These are phyloP conservation scores for Cenchrus americanus DNA, from an alignment of 176 grass and related monocot species.

Conservation along the genomic window DNA sequence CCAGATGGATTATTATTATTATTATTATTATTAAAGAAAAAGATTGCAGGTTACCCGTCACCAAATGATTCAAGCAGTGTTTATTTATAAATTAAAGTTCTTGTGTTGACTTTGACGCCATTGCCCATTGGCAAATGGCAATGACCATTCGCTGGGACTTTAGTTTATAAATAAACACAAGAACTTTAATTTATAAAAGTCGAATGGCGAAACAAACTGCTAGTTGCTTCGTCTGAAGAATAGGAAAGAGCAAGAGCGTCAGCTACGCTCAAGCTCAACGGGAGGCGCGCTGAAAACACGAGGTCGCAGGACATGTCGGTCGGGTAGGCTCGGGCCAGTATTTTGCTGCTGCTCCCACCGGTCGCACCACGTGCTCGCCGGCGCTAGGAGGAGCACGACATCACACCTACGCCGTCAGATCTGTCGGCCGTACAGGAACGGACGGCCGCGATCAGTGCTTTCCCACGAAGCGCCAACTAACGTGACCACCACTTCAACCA, in stretches of 20 bases:
- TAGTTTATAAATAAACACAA: no score
- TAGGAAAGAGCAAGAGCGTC: not conserved
- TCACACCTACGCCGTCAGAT: not conserved
- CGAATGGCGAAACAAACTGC: not conserved
- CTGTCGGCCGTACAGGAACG: not conserved
- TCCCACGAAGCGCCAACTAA: not conserved
- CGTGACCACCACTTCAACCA: not conserved
- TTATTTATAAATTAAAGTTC: not conserved
- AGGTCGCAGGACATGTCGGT: not conserved
- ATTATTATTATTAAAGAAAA: not conserved
- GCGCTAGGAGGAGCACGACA: not conserved
- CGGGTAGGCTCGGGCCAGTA: not conserved
- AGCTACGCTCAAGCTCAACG: not conserved
- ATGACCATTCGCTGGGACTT: not conserved
- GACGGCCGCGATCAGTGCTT: not conserved
- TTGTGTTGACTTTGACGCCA: slow-evolving; percentile 11
- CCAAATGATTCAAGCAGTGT: not conserved
- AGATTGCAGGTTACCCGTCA: not conserved
- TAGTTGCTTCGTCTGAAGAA: not conserved
- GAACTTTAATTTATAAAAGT: no score
- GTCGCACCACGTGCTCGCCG: slow-evolving; percentile 1
- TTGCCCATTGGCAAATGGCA: not conserved
- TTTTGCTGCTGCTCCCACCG: not conserved
- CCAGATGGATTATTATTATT: not conserved
- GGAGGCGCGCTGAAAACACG: not conserved